Base-by-base conservation (phyloP, 768 basidiomycete species). In the Suillus clintonianus region DNA sequence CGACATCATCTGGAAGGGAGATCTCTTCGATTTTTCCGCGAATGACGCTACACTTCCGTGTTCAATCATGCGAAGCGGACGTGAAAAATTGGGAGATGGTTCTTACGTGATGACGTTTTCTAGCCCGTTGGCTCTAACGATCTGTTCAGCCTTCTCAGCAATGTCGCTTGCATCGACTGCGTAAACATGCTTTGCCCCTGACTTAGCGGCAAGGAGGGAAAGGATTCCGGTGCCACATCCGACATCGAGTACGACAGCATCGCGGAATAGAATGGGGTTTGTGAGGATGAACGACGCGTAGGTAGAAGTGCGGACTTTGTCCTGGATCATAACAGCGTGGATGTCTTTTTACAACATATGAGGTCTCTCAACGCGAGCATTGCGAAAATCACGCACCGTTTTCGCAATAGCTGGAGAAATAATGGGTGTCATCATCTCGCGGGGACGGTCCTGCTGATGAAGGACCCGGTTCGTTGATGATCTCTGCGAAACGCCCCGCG, bases 161-260 rank as follows among this genome's bases (percentile, higher is more conserved):
- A 98, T 89, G 58, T 88, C 85, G 64, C 92, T 94, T 3, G 96
- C 96, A 65, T 98, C 96, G 43, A 98, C 89, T 17, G 95, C 92
- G 64, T 94, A 90, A 9, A 98, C 96, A 32, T 89, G 87, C 73
- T 90, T 91, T 13, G 96, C 96, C 15, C 96, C 96, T 1, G 92
- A 89, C 60, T 86, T 83, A 2, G 96, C 96, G 5, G 94, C 94
- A 69, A 97, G 92, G 64, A 98, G 81, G 30, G 93, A 94, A 10
- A 97, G 81, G 56, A 97, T 95, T 2, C 96, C 94, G 0, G 96
- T 97, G 1, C 97, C 97, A 69, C 97, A 99, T 6, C 97, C 97
- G 27, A 98, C 95, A 69, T 98, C 97, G 63, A 99, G 87, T 6
- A 99, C 97, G 57, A 90, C 77, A 19, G 94, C 92, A 66, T 89